phyloP scores from a whole-genome alignment of 2,329 filamentous ascomycete genomes.

The Penicillium frequentans region DNA sequence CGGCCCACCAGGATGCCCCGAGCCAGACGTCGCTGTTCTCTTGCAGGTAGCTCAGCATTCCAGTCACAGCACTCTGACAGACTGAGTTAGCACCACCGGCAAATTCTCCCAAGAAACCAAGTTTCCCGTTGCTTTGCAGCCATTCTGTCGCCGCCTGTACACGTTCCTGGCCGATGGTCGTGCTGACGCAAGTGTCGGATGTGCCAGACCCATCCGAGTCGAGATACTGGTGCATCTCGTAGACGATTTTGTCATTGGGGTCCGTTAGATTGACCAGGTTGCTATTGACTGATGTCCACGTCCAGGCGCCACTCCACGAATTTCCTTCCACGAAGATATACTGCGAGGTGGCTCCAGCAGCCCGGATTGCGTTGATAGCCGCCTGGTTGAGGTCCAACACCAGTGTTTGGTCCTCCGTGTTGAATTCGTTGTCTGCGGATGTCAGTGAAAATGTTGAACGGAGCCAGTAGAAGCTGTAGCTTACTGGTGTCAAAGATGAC shows the following conservation, averaged over 20 bases:
- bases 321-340: slow-evolving; percentile 63
- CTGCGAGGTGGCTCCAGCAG: slow-evolving; percentile 57
- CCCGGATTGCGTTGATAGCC: slow-evolving; percentile 63
- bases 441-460: slow-evolving; percentile 7
- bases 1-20: slow-evolving; percentile 59
- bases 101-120: slow-evolving; percentile 58
- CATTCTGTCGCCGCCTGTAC: slow-evolving; percentile 45
- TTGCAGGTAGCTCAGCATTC: slow-evolving; percentile 54
- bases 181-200: slow-evolving; percentile 49
- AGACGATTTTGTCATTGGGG: slow-evolving; percentile 55
- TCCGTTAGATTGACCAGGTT: slow-evolving; percentile 53
- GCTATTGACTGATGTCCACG: slow-evolving; percentile 48
- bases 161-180: slow-evolving; percentile 55
- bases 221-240: slow-evolving; percentile 65
- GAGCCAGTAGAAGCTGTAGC: neutral
- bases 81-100: slow-evolving; percentile 46
- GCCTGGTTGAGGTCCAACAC: slow-evolving; percentile 64
- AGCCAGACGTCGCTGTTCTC: slow-evolving; percentile 60
- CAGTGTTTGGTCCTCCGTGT: slow-evolving; percentile 61
- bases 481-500: slow-evolving; percentile 63
- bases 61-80: slow-evolving; percentile 55
- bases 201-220: slow-evolving; percentile 58
- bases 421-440: slow-evolving; percentile 60
- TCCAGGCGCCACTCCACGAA: slow-evolving; percentile 48
- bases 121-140: slow-evolving; percentile 57